These are phyloP conservation scores for Acanthochlamys bracteata DNA, from an alignment of 106 monocot genomes.

Conservation along the genomic window DNA sequence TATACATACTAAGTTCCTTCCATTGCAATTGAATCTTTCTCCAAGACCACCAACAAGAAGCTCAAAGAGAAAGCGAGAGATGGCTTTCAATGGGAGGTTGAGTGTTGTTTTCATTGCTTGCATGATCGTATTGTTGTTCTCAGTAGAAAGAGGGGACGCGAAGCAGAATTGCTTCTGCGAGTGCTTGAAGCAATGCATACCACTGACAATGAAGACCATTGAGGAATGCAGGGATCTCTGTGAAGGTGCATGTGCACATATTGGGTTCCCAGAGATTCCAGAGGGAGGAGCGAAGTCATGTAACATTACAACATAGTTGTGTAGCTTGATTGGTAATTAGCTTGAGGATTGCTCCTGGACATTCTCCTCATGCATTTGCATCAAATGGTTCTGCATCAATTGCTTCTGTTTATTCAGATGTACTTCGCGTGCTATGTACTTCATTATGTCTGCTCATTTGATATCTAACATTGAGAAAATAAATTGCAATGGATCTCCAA, in stretches of 20 bases:
- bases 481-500: too few relatives aligned
- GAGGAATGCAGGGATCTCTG: conserved; percentile 1
- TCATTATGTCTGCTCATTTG: too few relatives aligned
- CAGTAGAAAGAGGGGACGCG: conserved; percentile 4
- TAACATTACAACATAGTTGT: background rate
- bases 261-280: conserved; percentile 1
- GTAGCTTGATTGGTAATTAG: too few relatives aligned
- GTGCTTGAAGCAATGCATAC: conserved; percentile 18
- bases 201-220: background rate
- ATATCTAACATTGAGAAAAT: too few relatives aligned
- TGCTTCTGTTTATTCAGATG: too few relatives aligned
- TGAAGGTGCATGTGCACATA: conserved; percentile 3
- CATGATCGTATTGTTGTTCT: conserved; percentile 4
- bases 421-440: too few relatives aligned
- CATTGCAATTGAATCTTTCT: too few relatives aligned
- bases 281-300: conserved; percentile 6
- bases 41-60: too few relatives aligned
- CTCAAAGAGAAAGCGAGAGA: conserved; percentile 1
- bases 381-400: too few relatives aligned
- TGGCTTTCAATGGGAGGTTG: conserved; percentile 4
- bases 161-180: conserved; percentile 23
- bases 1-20: too few relatives aligned
- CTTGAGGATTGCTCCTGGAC: too few relatives aligned
- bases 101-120: background rate
- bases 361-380: too few relatives aligned